A percentile compares a stretch with the other conserved stretches of the same genome.
These are phyloP conservation scores for Haematococcus lacustris DNA, from an alignment of 139 green algal species.

Conservation along the genomic window DNA sequence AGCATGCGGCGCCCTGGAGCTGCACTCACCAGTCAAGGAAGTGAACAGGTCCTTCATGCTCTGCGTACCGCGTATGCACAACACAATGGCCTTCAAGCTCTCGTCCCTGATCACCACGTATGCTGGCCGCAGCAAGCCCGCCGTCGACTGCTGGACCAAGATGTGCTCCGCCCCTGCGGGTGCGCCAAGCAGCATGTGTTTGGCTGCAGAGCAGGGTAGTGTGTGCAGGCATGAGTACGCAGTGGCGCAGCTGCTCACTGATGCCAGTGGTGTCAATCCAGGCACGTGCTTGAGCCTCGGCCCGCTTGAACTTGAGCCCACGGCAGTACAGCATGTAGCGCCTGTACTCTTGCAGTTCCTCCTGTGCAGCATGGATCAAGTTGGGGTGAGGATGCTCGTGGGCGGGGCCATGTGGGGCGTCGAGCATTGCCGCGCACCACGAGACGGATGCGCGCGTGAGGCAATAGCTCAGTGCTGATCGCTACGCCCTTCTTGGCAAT, in stretches of 20 bases:
- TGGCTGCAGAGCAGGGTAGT: too few relatives aligned
- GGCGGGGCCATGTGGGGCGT: background rate
- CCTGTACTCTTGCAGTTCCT: conserved; percentile 43
- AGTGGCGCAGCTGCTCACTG: background rate
- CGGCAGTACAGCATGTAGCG: conserved; percentile 71
- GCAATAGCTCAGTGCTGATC: background rate
- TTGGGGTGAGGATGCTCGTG: background rate
- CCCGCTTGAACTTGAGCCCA: conserved; percentile 48
- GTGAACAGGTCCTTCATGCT: conserved; percentile 78
- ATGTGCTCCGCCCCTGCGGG: conserved; percentile 44
- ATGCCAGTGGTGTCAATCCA: conserved; percentile 32
- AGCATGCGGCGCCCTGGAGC: background rate
- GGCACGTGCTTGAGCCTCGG: conserved; percentile 36
- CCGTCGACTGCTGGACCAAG: conserved; percentile 51
- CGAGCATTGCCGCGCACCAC: background rate
- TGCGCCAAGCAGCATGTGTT: too few relatives aligned
- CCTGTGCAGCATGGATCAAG: conserved; percentile 17
- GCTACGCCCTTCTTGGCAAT: conserved; percentile 30
- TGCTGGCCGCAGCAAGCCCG: conserved; percentile 71
- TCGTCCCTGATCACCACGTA: conserved; percentile 64
- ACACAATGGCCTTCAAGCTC: conserved; percentile 44
- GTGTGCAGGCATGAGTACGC: too few relatives aligned
- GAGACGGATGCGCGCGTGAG: background rate
- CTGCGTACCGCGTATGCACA: conserved; percentile 77
- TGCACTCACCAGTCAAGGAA: conserved; percentile 48